Percentiles rank a stretch among this genome's conserved stretches.
These are phyloP conservation scores for Uromyces viciae-fabae DNA, from an alignment of 1,284 basidiomycete species.

Conservation along the genomic window DNA sequence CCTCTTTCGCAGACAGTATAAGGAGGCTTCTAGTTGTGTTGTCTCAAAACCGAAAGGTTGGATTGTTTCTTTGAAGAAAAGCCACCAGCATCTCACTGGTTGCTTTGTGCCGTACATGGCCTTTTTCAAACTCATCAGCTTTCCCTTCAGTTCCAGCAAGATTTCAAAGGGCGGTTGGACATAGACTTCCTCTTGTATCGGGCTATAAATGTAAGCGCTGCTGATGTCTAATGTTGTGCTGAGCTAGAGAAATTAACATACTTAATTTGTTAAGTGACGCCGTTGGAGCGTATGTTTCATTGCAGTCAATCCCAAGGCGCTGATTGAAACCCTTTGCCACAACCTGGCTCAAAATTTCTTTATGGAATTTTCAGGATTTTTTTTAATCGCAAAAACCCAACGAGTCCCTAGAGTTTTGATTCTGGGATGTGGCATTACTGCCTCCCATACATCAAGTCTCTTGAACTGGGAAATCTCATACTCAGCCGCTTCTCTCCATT, in stretches of 20 bases:
- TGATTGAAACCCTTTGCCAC: neutral
- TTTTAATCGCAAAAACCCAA: neutral
- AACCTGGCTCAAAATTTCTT: neutral
- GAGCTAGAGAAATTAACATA: neutral
- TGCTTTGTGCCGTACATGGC: slow-evolving; percentile 4
- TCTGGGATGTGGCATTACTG: neutral
- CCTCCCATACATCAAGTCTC: neutral
- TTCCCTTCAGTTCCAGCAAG: neutral
- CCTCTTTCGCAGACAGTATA: neutral
- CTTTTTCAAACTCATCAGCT: neutral
- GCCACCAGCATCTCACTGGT: slow-evolving; percentile 19
- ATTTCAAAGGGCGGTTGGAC: neutral
- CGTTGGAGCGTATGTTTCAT: slow-evolving; percentile 20
- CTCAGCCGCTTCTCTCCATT: neutral
- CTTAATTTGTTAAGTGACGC: neutral
- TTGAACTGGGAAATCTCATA: neutral
- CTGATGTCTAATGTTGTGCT: slow-evolving; percentile 1
- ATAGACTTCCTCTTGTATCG: neutral
- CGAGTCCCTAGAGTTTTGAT: neutral
- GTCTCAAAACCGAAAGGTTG: neutral
- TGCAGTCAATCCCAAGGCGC: neutral
- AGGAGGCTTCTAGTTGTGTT: neutral
- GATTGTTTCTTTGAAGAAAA: neutral
- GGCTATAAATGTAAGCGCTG: neutral
- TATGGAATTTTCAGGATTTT: neutral